A percentile compares a stretch with the other conserved stretches of the same genome.
phyloP scores from a whole-genome alignment of 495 filamentous ascomycete species.

The Podospora pseudopauciseta region DNA sequence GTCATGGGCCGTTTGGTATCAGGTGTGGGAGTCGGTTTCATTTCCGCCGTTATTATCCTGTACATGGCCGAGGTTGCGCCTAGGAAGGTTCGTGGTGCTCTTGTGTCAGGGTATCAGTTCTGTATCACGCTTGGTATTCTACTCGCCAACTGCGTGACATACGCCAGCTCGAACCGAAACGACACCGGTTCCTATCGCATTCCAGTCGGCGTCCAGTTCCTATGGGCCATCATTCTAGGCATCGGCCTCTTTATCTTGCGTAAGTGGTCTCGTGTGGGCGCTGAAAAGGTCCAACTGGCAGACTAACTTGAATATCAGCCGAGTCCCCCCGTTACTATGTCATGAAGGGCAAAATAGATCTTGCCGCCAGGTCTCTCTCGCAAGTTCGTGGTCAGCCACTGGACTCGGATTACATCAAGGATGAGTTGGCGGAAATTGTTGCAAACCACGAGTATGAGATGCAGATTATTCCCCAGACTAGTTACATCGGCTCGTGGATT shows the following conservation, averaged over 20 bases:
- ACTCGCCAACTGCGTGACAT: constrained; percentile 68
- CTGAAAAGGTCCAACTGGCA: neutral
- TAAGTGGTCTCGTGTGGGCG: constrained; percentile 13
- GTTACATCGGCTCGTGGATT: constrained; percentile 62
- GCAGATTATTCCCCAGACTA: constrained; percentile 56
- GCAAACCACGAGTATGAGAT: constrained; percentile 79
- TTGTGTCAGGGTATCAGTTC: constrained; percentile 76
- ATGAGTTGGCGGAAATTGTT: constrained; percentile 74
- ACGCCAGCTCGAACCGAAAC: constrained; percentile 58
- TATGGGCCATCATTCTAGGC: constrained; percentile 67
- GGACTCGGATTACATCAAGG: constrained; percentile 60
- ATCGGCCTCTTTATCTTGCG: constrained; percentile 57
- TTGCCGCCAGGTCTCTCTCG: constrained; percentile 58
- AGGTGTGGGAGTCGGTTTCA: constrained; percentile 69
- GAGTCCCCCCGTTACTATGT: constrained; percentile 81
- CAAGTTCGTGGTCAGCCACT: constrained; percentile 63
- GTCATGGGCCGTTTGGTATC: constrained; percentile 66
- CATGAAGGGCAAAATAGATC: constrained; percentile 63
- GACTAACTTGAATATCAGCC: constrained; percentile 31
- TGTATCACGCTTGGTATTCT: constrained; percentile 72
- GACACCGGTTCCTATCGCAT: constrained; percentile 71
- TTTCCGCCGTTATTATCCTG: constrained; percentile 66
- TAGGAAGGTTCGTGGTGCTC: constrained; percentile 63
- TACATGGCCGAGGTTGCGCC: constrained; percentile 71
- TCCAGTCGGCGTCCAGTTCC: constrained; percentile 64